A percentile compares a stretch with the other conserved stretches of the same genome.
These are phyloP conservation scores for Cenchrus fungigraminus DNA, from an alignment of 176 grass and related monocot genomes.

Conservation along the genomic window DNA sequence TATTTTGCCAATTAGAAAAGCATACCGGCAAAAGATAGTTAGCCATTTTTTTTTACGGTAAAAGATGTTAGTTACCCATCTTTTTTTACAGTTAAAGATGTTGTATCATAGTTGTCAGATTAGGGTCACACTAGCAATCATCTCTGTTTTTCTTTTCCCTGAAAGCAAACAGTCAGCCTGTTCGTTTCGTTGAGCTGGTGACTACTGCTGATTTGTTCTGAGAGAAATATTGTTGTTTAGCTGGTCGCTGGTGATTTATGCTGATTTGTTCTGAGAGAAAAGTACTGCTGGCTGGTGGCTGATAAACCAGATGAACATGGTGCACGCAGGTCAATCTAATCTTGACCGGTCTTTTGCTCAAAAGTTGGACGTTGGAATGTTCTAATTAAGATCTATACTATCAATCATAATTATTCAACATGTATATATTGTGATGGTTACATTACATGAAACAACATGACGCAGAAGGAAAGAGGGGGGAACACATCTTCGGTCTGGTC, in stretches of 20 bases:
- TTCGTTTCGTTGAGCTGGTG: too few species aligned
- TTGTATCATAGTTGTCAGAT: neutral
- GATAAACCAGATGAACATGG: too few species aligned
- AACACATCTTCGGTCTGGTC: conserved; percentile 16
- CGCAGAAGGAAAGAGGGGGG: conserved; percentile 4
- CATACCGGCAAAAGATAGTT: neutral
- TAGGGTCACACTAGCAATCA: neutral
- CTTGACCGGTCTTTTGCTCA: neutral
- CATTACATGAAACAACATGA: conserved; percentile 44
- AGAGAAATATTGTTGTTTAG: too few species aligned
- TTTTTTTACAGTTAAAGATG: too few species aligned
- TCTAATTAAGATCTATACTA: conserved; percentile 16
- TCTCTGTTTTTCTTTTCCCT: neutral
- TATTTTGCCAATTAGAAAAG: too few species aligned
- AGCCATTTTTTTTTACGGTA: neutral
- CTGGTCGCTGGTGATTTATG: too few species aligned
- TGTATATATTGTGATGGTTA: conserved; percentile 36
- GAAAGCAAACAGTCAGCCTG: too few species aligned
- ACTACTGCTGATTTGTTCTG: too few species aligned
- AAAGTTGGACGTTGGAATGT: neutral
- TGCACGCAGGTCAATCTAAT: neutral
- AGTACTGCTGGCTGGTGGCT: too few species aligned
- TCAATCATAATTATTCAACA: conserved; percentile 36
- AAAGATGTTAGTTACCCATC: too few species aligned
- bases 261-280: too few species aligned